A percentile compares a stretch with the other conserved stretches of the same genome.
These are phyloP conservation scores for Dissophora ornata DNA, from an alignment of 192 early-diverging fungal species.

Conservation along the genomic window DNA sequence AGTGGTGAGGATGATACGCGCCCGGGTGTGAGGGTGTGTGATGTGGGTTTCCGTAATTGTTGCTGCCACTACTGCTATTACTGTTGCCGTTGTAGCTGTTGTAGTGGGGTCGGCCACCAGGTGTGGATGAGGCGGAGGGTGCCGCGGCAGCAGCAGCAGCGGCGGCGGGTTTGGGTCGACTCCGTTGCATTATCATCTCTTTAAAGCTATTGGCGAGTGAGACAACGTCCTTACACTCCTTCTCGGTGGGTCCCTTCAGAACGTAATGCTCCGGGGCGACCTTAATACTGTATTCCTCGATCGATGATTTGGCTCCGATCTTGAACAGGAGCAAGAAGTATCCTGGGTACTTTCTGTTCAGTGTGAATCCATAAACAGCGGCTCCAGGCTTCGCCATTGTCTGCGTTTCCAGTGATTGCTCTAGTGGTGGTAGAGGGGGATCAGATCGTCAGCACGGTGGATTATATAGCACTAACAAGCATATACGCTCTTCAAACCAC, in stretches of 20 bases:
- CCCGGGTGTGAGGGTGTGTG: slow-evolving; percentile 30
- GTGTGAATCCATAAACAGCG: slow-evolving; percentile 88
- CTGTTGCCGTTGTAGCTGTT: slow-evolving; percentile 36
- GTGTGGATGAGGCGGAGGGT: slow-evolving; percentile 4
- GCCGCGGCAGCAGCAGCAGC: slow-evolving; percentile 13
- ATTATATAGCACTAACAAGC: too few relatives aligned
- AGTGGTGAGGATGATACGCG: slow-evolving; percentile 36
- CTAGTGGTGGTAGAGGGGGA: slow-evolving; percentile 36
- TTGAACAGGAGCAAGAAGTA: slow-evolving; percentile 84
- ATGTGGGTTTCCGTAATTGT: slow-evolving; percentile 6
- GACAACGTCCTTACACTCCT: slow-evolving; percentile 77
- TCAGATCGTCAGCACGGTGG: slow-evolving; percentile 13
- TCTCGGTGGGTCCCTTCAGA: slow-evolving; percentile 76
- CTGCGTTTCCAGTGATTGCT: slow-evolving; percentile 57
- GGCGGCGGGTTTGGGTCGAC: slow-evolving; percentile 34
- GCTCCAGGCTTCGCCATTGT: slow-evolving; percentile 68
- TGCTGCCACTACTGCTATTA: slow-evolving; percentile 11
- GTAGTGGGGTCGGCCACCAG: slow-evolving; percentile 35
- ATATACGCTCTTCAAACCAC: too few relatives aligned
- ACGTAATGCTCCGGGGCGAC: slow-evolving; percentile 82
- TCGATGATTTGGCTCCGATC: slow-evolving; percentile 70
- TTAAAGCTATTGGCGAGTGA: slow-evolving; percentile 78
- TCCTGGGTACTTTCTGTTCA: slow-evolving; percentile 74
- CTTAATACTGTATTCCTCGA: slow-evolving; percentile 76
- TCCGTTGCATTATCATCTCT: slow-evolving; percentile 56